phyloP scores from a whole-genome alignment of 768 basidiomycete genomes.

The Pleurotus eryngii region DNA sequence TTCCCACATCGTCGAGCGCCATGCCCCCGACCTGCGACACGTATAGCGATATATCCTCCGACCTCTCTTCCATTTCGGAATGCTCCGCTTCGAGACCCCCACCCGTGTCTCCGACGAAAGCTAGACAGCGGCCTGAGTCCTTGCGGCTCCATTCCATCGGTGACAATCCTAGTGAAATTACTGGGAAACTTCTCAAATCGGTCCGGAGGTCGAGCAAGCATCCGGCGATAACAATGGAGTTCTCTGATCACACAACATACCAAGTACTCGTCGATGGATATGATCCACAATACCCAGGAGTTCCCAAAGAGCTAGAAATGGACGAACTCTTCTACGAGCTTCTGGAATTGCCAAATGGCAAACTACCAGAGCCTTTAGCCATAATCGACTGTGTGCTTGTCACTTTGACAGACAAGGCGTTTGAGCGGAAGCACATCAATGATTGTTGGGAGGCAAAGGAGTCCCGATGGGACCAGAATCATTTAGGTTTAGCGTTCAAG shows the following conservation, averaged over 20 bases:
- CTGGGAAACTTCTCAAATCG: constrained; percentile 41
- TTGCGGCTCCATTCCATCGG: constrained; percentile 30
- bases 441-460: constrained; percentile 20
- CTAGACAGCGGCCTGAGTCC: constrained; percentile 30
- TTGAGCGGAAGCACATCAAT: constrained; percentile 34
- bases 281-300: constrained; percentile 49
- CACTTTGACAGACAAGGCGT: constrained; percentile 57
- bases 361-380: constrained; percentile 32
- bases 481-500: constrained; percentile 51
- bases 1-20: background rate
- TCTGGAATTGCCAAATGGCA: constrained; percentile 23
- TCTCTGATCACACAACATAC: constrained; percentile 38
- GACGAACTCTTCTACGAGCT: constrained; percentile 37
- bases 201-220: constrained; percentile 40
- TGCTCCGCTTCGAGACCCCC: constrained; percentile 4
- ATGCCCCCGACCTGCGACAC: background rate
- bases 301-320: constrained; percentile 61
- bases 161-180: constrained; percentile 21
- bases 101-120: constrained; percentile 18
- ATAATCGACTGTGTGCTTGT: constrained; percentile 53
- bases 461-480: constrained; percentile 42
- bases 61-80: constrained; percentile 6
- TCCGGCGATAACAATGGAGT: constrained; percentile 45
- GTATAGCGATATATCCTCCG: background rate
- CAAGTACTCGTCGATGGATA: constrained; percentile 65